Evolutionary conservation across 257 asterid genomes (phyloP), one percentile per base, ranked within the genome.

Genomic region (Ocimum tenuiflorum): DNA sequence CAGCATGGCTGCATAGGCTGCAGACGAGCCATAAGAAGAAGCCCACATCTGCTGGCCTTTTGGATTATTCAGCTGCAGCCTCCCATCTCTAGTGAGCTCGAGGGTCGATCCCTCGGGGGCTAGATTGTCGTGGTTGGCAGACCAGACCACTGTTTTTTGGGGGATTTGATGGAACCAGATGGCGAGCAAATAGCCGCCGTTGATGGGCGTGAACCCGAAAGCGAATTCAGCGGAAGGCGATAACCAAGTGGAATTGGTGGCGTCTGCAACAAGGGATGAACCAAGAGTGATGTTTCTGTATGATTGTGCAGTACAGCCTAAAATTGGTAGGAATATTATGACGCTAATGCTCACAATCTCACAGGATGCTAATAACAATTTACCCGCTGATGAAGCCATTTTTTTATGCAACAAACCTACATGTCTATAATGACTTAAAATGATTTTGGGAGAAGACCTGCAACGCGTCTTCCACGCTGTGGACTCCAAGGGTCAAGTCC

Each of bases 151-250:
- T 20, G 81, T 73, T 12, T 14, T 73, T 1, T 78, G 53, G 0
- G 78, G 75, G 10, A 78, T 69, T 47, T 67, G 42, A 4, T 81
- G 42, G 63, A 75, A 72, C 86, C 80, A 69, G 60, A 81, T 72
- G 14, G 81, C 78, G 2, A 78, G 74, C 60, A 81, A 61, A 79
- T 68, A 81, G 48, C 73, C 68, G 14, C 73, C 81, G 0, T 38
- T 38, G 0, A 38, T 38, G 2, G 77, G 71, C 0, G 51, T 9
- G 70, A 81, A 81, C 0, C 86, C 86, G 17, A 80, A 57, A 10
- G 82, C 85, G 31, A 80, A 80, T n/a, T 76, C 82, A 1, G 72
- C 78, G 8, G 85, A 77, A 5, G 82, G 75, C 0, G 85, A 80
- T 18, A 7, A n/a, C 79, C 81, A 73, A 1, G 55, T 20, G 14